Conservation (phyloP, 495 filamentous ascomycete genomes). For the Choiromyces venosus region DNA sequence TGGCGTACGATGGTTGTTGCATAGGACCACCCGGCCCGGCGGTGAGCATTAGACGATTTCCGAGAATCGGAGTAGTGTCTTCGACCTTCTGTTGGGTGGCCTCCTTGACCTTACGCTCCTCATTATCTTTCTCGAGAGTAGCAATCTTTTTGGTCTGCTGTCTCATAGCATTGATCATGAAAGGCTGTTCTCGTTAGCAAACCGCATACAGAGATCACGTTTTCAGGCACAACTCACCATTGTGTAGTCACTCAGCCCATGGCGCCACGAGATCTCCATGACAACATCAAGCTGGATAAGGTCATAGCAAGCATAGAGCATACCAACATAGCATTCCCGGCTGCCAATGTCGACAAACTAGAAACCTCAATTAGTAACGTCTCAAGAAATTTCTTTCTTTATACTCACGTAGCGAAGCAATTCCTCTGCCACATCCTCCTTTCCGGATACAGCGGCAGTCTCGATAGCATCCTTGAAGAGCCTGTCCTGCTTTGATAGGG, state of each 20-base stretch:
- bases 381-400: conserved; percentile 9
- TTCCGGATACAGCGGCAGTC: conserved; percentile 90
- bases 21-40: conserved; percentile 68
- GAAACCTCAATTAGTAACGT: conserved; percentile 25
- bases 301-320: conserved; percentile 98
- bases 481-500: conserved; percentile 97
- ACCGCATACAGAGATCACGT: neutral
- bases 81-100: conserved; percentile 79
- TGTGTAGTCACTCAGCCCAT: conserved; percentile 91
- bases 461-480: conserved; percentile 99
- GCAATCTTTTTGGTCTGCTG: conserved; percentile 84
- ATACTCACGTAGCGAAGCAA: conserved; percentile 88
- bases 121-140: conserved; percentile 87
- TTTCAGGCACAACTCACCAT: conserved; percentile 53
- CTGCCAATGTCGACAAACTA: conserved; percentile 99
- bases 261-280: conserved; percentile 95
- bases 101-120: conserved; percentile 89
- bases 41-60: conserved; percentile 94
- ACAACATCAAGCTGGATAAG: conserved; percentile 86
- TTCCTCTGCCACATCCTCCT: conserved; percentile 88
- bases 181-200: conserved; percentile 52
- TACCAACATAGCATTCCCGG: conserved; percentile 97
- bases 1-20: conserved; percentile 60
- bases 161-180: conserved; percentile 96
- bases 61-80: conserved; percentile 88